Evolutionary conservation across 208 protist genomes (phyloP).

Genomic region (Leishmania tarentolae): DNA sequence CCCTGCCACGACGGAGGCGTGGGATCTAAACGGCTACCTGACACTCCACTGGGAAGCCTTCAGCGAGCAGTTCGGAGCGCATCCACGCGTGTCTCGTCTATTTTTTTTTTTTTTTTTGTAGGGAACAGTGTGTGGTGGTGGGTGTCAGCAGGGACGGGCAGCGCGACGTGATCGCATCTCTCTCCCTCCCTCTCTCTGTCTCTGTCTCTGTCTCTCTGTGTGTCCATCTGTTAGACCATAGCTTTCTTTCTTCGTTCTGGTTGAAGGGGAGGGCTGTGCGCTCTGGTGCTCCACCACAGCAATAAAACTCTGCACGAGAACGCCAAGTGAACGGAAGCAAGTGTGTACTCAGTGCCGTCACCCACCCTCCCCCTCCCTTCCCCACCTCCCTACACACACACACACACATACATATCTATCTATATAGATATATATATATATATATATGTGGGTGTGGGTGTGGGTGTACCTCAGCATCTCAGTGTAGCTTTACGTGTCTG

Average conservation of each 20-base stretch:
- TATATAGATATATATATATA: not conserved
- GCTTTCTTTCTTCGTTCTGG: too few relatives aligned
- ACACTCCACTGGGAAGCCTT: too few relatives aligned
- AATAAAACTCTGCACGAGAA: too few relatives aligned
- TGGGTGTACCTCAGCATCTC: too few relatives aligned
- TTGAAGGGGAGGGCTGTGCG: too few relatives aligned
- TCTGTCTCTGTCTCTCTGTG: conserved; percentile 4
- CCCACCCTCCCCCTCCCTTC: not conserved
- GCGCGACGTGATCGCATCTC: not conserved
- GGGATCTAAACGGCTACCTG: too few relatives aligned
- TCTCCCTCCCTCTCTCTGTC: not conserved
- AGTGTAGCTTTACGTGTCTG: not conserved
- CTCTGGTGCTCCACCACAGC: not conserved
- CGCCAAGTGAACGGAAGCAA: too few relatives aligned
- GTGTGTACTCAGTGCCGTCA: not conserved
- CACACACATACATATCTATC: not conserved
- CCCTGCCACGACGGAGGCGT: not conserved
- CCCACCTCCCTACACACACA: not conserved
- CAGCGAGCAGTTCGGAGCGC: too few relatives aligned
- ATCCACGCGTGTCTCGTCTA: not conserved
- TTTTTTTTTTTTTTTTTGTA: not conserved
- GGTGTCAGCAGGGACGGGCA: too few relatives aligned
- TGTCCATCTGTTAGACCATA: too few relatives aligned
- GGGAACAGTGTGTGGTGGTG: not conserved
- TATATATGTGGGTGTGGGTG: too few relatives aligned